These are phyloP conservation scores for Schizosaccharomyces pombe DNA, from an alignment of 805 yeast genomes.

Conservation along the genomic window DNA sequence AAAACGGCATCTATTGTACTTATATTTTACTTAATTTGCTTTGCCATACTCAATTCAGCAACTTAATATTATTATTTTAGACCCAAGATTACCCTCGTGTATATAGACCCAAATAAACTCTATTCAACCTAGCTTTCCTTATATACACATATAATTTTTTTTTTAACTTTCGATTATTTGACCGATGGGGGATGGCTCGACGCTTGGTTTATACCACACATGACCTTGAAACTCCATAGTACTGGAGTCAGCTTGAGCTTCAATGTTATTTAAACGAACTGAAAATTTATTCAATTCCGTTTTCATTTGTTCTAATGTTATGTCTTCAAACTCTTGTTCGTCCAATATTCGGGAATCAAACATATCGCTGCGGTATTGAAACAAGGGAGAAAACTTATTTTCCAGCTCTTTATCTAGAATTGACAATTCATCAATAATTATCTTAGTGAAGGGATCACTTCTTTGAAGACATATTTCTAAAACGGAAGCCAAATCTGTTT, in stretches of 20 bases:
- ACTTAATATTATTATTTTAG: too few relatives aligned
- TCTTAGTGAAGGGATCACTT: not conserved
- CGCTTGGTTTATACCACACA: not conserved
- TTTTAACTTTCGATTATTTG: not conserved
- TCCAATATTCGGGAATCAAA: not conserved
- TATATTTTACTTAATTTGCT: too few relatives aligned
- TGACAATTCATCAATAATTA: not conserved
- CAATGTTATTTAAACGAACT: not conserved
- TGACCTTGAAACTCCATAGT: not conserved
- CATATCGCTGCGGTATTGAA: not conserved
- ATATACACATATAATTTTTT: not conserved
- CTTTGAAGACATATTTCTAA: not conserved
- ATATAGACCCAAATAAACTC: too few relatives aligned
- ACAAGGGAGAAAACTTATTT: not conserved
- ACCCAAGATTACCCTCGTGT: too few relatives aligned
- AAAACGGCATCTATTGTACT: too few relatives aligned
- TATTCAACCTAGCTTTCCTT: too few relatives aligned
- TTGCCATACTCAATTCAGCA: too few relatives aligned
- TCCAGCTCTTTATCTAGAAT: not conserved
- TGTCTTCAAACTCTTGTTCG: not conserved
- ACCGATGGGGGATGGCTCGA: not conserved
- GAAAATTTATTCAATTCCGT: not conserved
- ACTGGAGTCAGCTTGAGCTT: not conserved
- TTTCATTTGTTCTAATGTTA: not conserved
- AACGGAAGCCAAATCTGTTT: not conserved